These are phyloP conservation scores for Teratosphaeria pseudoeucalypti DNA, from an alignment of 2,329 filamentous ascomycete genomes.

Conservation along the genomic window DNA sequence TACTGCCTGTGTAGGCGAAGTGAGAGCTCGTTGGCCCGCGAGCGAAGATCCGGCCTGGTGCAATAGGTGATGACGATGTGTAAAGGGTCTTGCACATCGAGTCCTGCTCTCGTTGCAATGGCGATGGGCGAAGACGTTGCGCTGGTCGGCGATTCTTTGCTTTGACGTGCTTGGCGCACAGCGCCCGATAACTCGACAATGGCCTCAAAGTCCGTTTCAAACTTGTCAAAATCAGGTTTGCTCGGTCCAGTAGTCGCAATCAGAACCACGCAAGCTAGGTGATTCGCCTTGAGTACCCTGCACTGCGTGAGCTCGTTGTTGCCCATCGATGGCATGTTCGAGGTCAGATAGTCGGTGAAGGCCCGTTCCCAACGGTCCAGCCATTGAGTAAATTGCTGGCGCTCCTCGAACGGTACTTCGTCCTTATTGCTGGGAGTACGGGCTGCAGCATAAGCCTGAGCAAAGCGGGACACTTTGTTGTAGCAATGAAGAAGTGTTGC, in stretches of 20 bases:
- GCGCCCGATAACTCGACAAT: constrained; percentile 21
- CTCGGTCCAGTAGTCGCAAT: constrained; percentile 13
- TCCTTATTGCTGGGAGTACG: not conserved
- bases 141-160: constrained; percentile 1
- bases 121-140: constrained; percentile 6
- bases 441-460: not conserved
- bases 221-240: constrained; percentile 9
- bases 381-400: constrained; percentile 17
- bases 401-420: constrained; percentile 6
- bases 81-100: constrained; percentile 18
- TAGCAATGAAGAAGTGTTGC: constrained; percentile 24
- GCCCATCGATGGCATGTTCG: constrained; percentile 18
- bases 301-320: constrained; percentile 18
- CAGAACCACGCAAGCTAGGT: constrained; percentile 22
- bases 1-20: not conserved
- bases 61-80: constrained; percentile 18
- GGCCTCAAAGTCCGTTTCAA: constrained; percentile 20
- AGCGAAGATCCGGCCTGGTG: constrained; percentile 1
- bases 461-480: constrained; percentile 10
- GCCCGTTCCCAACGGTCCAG: constrained; percentile 23
- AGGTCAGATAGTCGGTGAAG: constrained; percentile 20
- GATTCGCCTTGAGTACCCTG: constrained; percentile 24
- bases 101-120: constrained; percentile 2
- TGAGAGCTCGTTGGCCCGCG: constrained; percentile 2
- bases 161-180: constrained; percentile 8